Base-by-base conservation (phyloP, 495 filamentous ascomycete genomes). In the Penicilliopsis zonata region DNA sequence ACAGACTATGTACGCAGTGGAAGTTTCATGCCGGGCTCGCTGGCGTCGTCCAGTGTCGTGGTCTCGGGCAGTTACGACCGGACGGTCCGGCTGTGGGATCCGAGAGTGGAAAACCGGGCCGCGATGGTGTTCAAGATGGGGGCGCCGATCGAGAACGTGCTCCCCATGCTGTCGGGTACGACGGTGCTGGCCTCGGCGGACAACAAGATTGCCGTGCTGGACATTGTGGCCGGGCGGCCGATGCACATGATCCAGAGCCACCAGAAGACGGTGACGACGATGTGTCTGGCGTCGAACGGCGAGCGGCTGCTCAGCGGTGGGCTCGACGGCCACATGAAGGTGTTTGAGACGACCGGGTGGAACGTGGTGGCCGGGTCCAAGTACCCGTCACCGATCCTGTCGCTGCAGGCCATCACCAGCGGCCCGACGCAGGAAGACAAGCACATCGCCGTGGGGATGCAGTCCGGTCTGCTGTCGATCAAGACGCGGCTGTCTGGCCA, bases 261-360 rank as follows among this genome's bases (percentile, higher is more conserved):
- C 53, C 90, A 99, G 57, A 96, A 95, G 72, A 94, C 90, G 0
- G 85, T 99, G 18, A 96, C 90, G 0, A 73, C 82, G 3, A 68
- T 99, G 20, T 65, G 66, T 10, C 50, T 76, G n/a, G 90, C 86
- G 0, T 83, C 81, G 18, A 76, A 82, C 42, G 74, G 78, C 12
- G 74, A 74, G 30, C 71, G 92, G 27, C 64, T 99, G 29, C 70
- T 99, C 37, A 83, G 73, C 49, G 92, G 85, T 52, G 80, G 76
- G 10, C 63, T 99, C 19, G 90, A 99, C 53, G 92, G 92, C 9
- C 90, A 95, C 50, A 71, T 99, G 55, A 99, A 99, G 61, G 71
- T 96, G 22, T 94, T 88, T 41, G 88, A 96, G 57, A 90, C 86
- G 1, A 72, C 74, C 0, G 72, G 67, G 17, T 99, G 92, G 92